Percentiles rank a stretch among this genome's conserved stretches.
phyloP scores from a whole-genome alignment of 352 stramenopile genomes.

The Albugo laibachii region DNA sequence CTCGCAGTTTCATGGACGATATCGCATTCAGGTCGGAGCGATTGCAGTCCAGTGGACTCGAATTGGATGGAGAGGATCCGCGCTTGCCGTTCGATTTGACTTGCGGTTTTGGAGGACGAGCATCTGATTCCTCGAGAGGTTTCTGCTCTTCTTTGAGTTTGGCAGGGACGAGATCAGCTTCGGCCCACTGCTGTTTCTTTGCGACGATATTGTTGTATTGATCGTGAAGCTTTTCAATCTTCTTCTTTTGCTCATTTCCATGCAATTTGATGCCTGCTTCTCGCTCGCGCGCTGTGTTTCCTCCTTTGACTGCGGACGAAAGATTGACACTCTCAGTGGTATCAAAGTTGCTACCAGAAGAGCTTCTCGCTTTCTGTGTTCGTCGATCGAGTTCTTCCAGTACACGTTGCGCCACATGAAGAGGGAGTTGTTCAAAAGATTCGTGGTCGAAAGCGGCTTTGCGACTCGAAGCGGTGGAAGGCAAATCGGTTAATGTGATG shows the following conservation, averaged over 20 bases:
- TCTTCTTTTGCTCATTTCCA: slow-evolving; percentile 55
- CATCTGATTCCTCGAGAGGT: slow-evolving; percentile 2
- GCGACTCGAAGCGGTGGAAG: too few species aligned
- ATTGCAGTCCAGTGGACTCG: too few species aligned
- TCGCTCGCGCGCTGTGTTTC: slow-evolving; percentile 19
- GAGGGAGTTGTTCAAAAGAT: slow-evolving; percentile 20
- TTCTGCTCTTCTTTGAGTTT: slow-evolving; percentile 8
- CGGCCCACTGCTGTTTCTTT: too few species aligned
- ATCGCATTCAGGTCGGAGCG: too few species aligned
- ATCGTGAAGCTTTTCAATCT: slow-evolving; percentile 65
- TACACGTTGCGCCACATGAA: slow-evolving; percentile 51
- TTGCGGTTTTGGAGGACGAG: not conserved
- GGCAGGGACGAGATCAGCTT: not conserved
- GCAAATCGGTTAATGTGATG: slow-evolving; percentile 9
- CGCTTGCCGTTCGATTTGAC: not conserved
- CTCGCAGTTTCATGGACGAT: not conserved
- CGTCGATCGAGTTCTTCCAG: slow-evolving; percentile 31
- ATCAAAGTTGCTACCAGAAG: slow-evolving; percentile 2
- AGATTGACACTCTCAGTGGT: slow-evolving; percentile 12
- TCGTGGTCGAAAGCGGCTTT: slow-evolving; percentile 13
- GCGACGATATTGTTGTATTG: slow-evolving; percentile 24
- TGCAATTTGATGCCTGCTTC: slow-evolving; percentile 60
- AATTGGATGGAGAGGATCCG: not conserved
- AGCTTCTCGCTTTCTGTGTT: not conserved
- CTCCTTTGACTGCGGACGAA: slow-evolving; percentile 18